These are phyloP conservation scores for Alnus rubra DNA, from an alignment of 306 rosid species.

Conservation along the genomic window DNA sequence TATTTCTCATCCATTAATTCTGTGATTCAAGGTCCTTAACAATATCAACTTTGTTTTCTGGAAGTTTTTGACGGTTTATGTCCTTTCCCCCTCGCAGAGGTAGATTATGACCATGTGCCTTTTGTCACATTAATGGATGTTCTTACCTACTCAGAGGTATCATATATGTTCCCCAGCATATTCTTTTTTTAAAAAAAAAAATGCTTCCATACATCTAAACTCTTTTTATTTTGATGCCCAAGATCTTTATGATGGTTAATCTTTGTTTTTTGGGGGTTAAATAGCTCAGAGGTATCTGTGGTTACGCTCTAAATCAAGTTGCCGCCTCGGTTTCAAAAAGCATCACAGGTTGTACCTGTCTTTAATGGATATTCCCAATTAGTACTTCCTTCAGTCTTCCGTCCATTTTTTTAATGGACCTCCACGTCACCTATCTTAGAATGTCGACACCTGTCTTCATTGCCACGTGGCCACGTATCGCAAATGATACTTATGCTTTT, in stretches of 20 bases:
- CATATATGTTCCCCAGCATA: background rate
- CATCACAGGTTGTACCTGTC: too few relatives aligned
- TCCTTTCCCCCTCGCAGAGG: constrained; percentile 36
- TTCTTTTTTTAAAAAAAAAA: too few relatives aligned
- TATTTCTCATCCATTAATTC: constrained; percentile 19
- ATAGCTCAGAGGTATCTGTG: too few relatives aligned
- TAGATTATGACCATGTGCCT: constrained; percentile 26
- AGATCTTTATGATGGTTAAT: background rate
- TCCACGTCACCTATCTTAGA: too few relatives aligned
- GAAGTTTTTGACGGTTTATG: constrained; percentile 19
- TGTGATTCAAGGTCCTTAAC: background rate
- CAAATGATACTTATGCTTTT: too few relatives aligned
- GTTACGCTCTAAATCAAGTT: too few relatives aligned
- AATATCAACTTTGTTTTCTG: background rate
- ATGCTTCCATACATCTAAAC: background rate
- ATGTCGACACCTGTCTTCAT: too few relatives aligned
- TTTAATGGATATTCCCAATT: too few relatives aligned
- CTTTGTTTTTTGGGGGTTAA: background rate
- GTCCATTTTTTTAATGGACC: too few relatives aligned
- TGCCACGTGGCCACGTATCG: too few relatives aligned
- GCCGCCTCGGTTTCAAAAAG: too few relatives aligned
- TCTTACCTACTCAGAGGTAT: constrained; percentile 57
- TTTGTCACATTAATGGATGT: constrained; percentile 58
- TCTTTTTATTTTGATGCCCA: background rate
- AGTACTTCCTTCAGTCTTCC: too few relatives aligned